phyloP scores from a whole-genome alignment of 345 rosid genomes.

The Populus deltoides region DNA sequence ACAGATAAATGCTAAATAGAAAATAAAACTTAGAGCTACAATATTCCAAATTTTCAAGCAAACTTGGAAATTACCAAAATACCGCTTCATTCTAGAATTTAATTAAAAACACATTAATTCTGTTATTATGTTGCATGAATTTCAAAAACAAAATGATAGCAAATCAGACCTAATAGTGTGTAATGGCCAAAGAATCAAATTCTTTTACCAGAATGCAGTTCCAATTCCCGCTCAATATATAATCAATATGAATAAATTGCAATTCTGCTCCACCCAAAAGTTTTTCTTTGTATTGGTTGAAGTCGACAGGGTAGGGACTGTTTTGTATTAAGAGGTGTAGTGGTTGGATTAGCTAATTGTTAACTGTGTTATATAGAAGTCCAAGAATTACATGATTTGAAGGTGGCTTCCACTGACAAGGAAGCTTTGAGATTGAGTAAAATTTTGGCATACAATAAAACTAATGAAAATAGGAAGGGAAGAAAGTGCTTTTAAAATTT shows the following conservation, averaged over 20 bases:
- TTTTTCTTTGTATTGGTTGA: not conserved
- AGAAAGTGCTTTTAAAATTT: not conserved
- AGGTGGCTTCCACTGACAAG: too few relatives aligned
- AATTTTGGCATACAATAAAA: too few relatives aligned
- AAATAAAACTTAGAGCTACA: not conserved
- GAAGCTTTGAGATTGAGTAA: too few relatives aligned
- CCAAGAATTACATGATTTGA: not conserved
- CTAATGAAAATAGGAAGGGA: too few relatives aligned
- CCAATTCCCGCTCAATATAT: not conserved
- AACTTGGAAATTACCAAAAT: not conserved
- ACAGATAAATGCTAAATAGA: too few relatives aligned
- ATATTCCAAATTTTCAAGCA: not conserved
- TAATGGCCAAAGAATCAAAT: not conserved
- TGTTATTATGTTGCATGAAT: not conserved
- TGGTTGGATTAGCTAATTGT: not conserved
- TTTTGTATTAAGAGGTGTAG: not conserved
- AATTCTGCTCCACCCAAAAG: not conserved
- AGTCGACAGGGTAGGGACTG: not conserved
- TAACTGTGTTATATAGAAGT: not conserved
- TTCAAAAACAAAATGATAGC: not conserved
- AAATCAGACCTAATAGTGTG: not conserved
- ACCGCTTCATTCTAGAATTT: not conserved
- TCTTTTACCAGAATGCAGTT: not conserved
- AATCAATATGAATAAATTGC: not conserved
- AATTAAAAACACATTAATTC: not conserved